Evolutionary conservation across 805 yeast species (phyloP), one percentile per base, ranked within the genome.

Genomic region (Metschnikowia kunwiensis): DNA sequence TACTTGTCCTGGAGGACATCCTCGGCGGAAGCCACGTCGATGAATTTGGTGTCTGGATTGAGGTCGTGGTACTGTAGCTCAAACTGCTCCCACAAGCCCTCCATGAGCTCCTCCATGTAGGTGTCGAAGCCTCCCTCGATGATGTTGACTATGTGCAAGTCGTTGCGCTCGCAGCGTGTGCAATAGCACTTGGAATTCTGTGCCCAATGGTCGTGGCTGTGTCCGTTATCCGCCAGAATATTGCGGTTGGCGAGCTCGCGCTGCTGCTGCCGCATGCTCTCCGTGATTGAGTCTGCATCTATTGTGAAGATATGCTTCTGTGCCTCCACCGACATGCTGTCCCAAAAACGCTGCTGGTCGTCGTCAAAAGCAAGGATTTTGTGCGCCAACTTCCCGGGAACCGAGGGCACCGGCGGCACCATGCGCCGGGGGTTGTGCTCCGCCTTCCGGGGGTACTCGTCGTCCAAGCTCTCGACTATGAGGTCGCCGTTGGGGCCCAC

Each of bases 401-500:
- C 30, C 12, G 24, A 13, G 17, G 28, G 32, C 2, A 33, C 38
- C 4, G 38, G 35, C 7, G 41, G 37, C 21, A 16, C 39, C 37
- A 34, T 24, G 9, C 20, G 14, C 20, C 12, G 10, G 15, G 14
- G 15, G 7, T 10, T 28, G 14, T 19, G 20, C 13, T 17, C 34
- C 23, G 5, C 8, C 12, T 42, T 36, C 5, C 37, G 38, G 3
- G 38, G 31, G 13, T 34, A 25, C n/a, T 54, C 56, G 27, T 61
- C 64, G 12, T 65, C 70, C 33, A 77, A 53, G 34, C 75, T 70
- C 49, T 83, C 82, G 16, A 86, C 87, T 32, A 84, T 74, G 5
- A 85, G 83, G 47, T 82, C 86, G 6, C 94, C 94, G 54, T 84
- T 82, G 4, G 80, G 73, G 3, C 76, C 83, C 47, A 80, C 79